Evolutionary conservation across 805 yeast genomes (phyloP), one percentile per base, ranked within the genome.

Genomic region (Lipomyces spencermartinsiae): DNA sequence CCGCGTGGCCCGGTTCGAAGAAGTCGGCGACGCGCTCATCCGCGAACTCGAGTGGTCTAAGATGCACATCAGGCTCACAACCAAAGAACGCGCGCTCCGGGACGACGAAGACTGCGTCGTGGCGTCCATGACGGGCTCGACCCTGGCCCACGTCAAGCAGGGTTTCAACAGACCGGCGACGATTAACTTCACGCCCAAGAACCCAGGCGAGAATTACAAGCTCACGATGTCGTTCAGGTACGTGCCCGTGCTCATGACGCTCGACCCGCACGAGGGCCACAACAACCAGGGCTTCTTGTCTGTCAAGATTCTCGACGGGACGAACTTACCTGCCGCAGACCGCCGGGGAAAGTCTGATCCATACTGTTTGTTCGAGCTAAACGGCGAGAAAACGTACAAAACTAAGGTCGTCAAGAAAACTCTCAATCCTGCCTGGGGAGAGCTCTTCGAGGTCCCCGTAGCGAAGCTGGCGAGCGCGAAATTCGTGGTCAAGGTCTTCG

Each of bases 291-390:
- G 99, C 77, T 81, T 80, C 35, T 78, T 94, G 72, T 83, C 82
- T 29, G 83, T 93, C 46, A 86, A 84, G 37, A 83, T 91, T 4
- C 72, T 88, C 58, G 82, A 83, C 60, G 98, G 95, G 2, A 83
- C 83, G 16, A 85, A 86, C 62, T 83, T 95, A 67, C 86, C 89
- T 53, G 84, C 97, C 14, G 96, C 93, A n/a, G 99, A 95, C 79
- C 82, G 91, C 37, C 43, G 69, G 5, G 98, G 98, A 61, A 90
- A 90, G 77, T 92, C 97, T 2, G 99, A 95, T 80, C 99, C 99
- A 64, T 94, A 88, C 77, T 83, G 87, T 68, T 85, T 87, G 74
- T 84, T 92, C 70, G 87, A 83, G 75, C 76, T 92, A 74, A 88
- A 93, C 79, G 89, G 89, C 54, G 83, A 83, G 63, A 77, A 80